These are phyloP conservation scores for Lasiodiplodia gonubiensis DNA, from an alignment of 2,329 filamentous ascomycete species.

Conservation along the genomic window DNA sequence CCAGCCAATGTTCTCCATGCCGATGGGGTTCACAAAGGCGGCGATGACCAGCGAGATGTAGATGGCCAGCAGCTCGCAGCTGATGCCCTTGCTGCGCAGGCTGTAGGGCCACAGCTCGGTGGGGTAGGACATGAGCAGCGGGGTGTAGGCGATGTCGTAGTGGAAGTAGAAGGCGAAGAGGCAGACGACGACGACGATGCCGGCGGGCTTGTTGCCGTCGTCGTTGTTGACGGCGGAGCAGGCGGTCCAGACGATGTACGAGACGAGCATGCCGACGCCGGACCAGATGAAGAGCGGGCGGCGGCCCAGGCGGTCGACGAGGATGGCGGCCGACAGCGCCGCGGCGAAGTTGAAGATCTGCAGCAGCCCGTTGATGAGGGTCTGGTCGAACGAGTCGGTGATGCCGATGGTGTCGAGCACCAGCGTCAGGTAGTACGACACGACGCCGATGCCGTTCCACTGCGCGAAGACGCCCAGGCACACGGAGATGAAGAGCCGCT, in stretches of 20 bases:
- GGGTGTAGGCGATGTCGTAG: constrained; percentile 30
- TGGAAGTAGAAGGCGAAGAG: constrained; percentile 29
- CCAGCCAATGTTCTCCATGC: constrained; percentile 31
- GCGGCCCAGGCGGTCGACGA: constrained; percentile 44
- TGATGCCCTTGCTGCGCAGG: constrained; percentile 53
- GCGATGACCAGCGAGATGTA: constrained; percentile 26
- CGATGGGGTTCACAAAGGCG: constrained; percentile 31
- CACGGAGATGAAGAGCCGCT: constrained; percentile 60
- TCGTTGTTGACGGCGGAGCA: constrained; percentile 31
- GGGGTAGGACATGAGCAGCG: constrained; percentile 52
- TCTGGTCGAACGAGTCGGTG: constrained; percentile 43
- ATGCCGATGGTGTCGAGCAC: constrained; percentile 46
- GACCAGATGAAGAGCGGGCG: constrained; percentile 45
- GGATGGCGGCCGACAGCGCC: constrained; percentile 36
- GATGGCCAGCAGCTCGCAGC: constrained; percentile 26
- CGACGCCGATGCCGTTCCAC: constrained; percentile 61
- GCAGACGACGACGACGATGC: constrained; percentile 39
- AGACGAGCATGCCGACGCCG: constrained; percentile 47
- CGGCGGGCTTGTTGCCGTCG: constrained; percentile 35
- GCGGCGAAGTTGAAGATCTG: constrained; percentile 29
- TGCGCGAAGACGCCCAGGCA: constrained; percentile 62
- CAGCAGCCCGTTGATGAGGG: constrained; percentile 55
- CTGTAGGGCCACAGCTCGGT: constrained; percentile 55
- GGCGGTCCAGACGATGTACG: constrained; percentile 41
- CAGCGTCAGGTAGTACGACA: constrained; percentile 49